A percentile compares a stretch with the other conserved stretches of the same genome.
Conservation (phyloP, 768 basidiomycete genomes). For the Panus rudis region DNA sequence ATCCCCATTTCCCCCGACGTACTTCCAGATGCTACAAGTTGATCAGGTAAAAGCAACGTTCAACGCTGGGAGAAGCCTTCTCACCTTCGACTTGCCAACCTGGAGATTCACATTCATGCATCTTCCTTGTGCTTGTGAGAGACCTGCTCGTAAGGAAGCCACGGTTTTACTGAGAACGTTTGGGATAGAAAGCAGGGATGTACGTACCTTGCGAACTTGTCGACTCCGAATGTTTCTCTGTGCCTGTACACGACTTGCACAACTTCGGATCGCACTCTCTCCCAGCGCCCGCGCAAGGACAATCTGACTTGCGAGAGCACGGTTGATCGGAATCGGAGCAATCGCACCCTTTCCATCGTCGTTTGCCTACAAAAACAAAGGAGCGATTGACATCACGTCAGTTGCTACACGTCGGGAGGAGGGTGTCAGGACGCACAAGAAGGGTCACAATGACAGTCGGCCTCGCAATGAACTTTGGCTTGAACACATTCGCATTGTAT, state of each 20-base stretch:
- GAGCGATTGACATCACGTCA: neutral
- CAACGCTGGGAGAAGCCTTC: conserved; percentile 43
- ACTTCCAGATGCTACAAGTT: conserved; percentile 11
- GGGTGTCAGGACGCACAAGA: conserved; percentile 36
- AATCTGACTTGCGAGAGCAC: conserved; percentile 30
- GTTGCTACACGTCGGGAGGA: neutral
- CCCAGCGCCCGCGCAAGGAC: conserved; percentile 42
- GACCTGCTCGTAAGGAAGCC: neutral
- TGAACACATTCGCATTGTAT: conserved; percentile 42
- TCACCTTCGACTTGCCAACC: neutral
- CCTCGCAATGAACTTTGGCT: conserved; percentile 47
- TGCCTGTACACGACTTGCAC: conserved; percentile 49
- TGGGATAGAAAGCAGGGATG: conserved; percentile 26
- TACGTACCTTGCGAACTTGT: no score
- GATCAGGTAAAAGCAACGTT: conserved; percentile 27
- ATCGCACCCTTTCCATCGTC: conserved; percentile 51
- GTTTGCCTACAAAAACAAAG: conserved; percentile 34
- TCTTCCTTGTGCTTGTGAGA: neutral
- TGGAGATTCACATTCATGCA: neutral
- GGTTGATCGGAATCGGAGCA: conserved; percentile 32
- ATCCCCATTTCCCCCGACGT: conserved; percentile 21
- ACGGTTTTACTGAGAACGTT: neutral
- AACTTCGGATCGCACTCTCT: conserved; percentile 68
- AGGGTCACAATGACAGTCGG: conserved; percentile 43
- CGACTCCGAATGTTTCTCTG: no score